Conservation (phyloP, 306 rosid species). For the Hippophae gyantsensis region DNA sequence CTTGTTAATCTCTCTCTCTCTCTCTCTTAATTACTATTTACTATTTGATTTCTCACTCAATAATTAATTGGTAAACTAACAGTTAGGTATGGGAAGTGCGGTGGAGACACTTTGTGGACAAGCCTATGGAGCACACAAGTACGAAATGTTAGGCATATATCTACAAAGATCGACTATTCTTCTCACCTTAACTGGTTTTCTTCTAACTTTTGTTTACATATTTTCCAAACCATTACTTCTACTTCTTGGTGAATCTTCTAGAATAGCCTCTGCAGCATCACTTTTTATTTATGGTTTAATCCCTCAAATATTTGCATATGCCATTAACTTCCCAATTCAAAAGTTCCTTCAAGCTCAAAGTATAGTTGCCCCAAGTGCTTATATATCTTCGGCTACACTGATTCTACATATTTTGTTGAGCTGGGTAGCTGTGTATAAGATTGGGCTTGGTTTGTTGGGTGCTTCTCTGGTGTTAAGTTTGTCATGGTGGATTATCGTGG, state of each 20-base stretch:
- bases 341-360: conserved; percentile 70
- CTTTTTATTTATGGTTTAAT: conserved; percentile 59
- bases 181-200: conserved; percentile 38
- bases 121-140: conserved; percentile 52
- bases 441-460: conserved; percentile 49
- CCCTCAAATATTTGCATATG: conserved; percentile 70
- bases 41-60: neutral
- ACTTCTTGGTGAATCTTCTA: conserved; percentile 26
- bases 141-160: conserved; percentile 63
- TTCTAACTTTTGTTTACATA: conserved; percentile 30
- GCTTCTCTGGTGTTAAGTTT: conserved; percentile 47
- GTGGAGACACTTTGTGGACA: conserved; percentile 79
- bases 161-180: conserved; percentile 49
- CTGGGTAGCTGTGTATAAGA: conserved; percentile 44
- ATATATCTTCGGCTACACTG: conserved; percentile 40
- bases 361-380: conserved; percentile 54
- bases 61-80: neutral
- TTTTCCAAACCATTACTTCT: conserved; percentile 39
- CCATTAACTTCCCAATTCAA: conserved; percentile 69
- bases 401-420: conserved; percentile 33
- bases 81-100: conserved; percentile 88
- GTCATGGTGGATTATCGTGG: conserved; percentile 72
- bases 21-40: neutral
- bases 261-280: conserved; percentile 38
- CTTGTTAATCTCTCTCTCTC: neutral